A percentile compares a stretch with the other conserved stretches of the same genome.
phyloP scores from a whole-genome alignment of 2,329 filamentous ascomycete genomes.

The Fusarium temperatum region DNA sequence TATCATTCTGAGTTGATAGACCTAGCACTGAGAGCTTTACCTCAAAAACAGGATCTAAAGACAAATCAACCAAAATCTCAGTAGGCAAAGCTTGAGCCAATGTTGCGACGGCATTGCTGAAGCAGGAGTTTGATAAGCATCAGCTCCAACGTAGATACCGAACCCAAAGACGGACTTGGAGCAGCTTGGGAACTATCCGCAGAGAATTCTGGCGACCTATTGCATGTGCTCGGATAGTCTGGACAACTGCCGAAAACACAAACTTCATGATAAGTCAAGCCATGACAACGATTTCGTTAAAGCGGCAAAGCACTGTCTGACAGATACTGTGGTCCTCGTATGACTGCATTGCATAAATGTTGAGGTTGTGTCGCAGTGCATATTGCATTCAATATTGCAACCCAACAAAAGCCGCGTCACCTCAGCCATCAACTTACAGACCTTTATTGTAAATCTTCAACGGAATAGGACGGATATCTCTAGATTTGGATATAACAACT shows the following conservation, averaged over 20 bases:
- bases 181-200: accelerated
- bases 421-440: background rate
- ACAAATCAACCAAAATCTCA: background rate
- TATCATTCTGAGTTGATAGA: too few relatives aligned
- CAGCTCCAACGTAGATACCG: too few relatives aligned
- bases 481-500: too few relatives aligned
- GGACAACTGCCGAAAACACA: background rate
- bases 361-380: background rate
- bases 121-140: background rate
- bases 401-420: background rate
- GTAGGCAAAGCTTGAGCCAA: background rate
- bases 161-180: background rate
- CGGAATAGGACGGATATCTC: accelerated
- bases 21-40: too few relatives aligned
- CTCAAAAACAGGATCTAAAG: background rate
- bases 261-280: background rate
- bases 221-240: background rate
- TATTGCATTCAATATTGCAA: background rate
- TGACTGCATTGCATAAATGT: background rate
- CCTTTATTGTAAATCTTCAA: accelerated
- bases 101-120: background rate
- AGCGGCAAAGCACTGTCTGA: background rate
- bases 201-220: background rate
- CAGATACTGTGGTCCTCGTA: background rate
- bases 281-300: accelerated